phyloP scores from a whole-genome alignment of 768 basidiomycete species.

The Exidia glandulosa region DNA sequence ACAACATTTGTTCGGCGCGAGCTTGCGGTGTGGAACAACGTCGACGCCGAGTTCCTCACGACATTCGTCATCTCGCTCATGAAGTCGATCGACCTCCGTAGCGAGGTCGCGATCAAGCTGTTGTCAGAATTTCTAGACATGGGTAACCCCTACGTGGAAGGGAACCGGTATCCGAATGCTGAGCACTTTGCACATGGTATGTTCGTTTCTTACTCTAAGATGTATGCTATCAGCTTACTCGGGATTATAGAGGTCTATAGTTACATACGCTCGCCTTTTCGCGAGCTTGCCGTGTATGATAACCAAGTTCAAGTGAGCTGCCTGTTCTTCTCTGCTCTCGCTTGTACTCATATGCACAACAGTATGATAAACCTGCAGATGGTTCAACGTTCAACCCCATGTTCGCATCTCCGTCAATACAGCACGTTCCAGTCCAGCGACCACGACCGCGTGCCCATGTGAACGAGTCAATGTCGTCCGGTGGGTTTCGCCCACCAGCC shows the following conservation, averaged over 20 bases:
- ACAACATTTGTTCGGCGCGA: slow-evolving; percentile 77
- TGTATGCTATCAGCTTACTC: background rate
- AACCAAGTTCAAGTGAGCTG: slow-evolving; percentile 61
- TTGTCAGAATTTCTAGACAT: slow-evolving; percentile 85
- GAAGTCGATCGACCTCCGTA: slow-evolving; percentile 87
- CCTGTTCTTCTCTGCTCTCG: background rate
- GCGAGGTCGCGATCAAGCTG: slow-evolving; percentile 66
- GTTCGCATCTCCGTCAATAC: background rate
- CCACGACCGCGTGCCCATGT: background rate
- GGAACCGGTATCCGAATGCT: slow-evolving; percentile 53
- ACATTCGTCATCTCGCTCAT: slow-evolving; percentile 83
- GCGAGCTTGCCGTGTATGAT: slow-evolving; percentile 76
- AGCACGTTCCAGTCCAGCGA: background rate
- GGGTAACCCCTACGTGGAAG: slow-evolving; percentile 45
- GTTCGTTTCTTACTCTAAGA: slow-evolving; percentile 11
- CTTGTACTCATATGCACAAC: background rate
- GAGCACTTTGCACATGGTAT: slow-evolving; percentile 92
- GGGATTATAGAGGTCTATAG: slow-evolving; percentile 63
- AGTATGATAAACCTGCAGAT: slow-evolving; percentile 5
- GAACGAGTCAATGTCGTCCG: background rate
- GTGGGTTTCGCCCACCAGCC: background rate
- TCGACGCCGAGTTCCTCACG: slow-evolving; percentile 93
- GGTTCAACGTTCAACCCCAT: background rate
- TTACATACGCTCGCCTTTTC: slow-evolving; percentile 81
- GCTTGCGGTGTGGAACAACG: slow-evolving; percentile 72